Evolutionary conservation across 306 rosid genomes (phyloP).

Genomic region (Corylus avellana): DNA sequence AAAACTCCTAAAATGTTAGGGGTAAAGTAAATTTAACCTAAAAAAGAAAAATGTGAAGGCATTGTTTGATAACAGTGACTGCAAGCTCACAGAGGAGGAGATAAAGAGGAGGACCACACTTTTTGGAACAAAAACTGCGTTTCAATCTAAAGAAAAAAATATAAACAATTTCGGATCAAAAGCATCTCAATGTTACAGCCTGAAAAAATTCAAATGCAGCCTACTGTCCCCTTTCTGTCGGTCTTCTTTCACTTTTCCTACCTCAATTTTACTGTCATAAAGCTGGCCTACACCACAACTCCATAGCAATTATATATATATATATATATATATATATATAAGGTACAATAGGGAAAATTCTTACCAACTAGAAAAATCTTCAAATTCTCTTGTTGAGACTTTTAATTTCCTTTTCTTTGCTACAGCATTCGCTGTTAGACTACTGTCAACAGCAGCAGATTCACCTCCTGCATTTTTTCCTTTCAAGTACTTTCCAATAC

Average conservation of each 20-base stretch:
- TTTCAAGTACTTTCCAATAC: conserved; percentile 91
- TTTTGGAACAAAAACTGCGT: not conserved
- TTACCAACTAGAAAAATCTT: conserved; percentile 83
- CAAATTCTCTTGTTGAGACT: conserved; percentile 51
- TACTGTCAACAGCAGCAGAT: conserved; percentile 45
- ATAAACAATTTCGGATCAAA: not conserved
- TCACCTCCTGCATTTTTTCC: conserved; percentile 51
- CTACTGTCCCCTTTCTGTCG: not conserved
- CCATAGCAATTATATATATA: not conserved
- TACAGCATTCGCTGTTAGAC: conserved; percentile 30
- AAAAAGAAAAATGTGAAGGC: not conserved
- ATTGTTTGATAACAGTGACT: not conserved
- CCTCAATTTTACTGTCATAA: not conserved
- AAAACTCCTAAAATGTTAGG: no score
- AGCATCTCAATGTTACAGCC: not conserved
- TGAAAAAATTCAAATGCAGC: not conserved
- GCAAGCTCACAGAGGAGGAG: not conserved
- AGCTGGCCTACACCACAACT: not conserved
- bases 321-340: not conserved
- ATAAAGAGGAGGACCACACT: no score
- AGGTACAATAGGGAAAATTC: conserved; percentile 29
- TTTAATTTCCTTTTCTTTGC: conserved; percentile 78
- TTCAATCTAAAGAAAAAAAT: not conserved
- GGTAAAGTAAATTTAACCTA: no score
- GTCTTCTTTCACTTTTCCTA: not conserved